A percentile compares a stretch with the other conserved stretches of the same genome.
Evolutionary conservation across 306 rosid genomes (phyloP).

Genomic region (Oxytropis ochrocephala): DNA sequence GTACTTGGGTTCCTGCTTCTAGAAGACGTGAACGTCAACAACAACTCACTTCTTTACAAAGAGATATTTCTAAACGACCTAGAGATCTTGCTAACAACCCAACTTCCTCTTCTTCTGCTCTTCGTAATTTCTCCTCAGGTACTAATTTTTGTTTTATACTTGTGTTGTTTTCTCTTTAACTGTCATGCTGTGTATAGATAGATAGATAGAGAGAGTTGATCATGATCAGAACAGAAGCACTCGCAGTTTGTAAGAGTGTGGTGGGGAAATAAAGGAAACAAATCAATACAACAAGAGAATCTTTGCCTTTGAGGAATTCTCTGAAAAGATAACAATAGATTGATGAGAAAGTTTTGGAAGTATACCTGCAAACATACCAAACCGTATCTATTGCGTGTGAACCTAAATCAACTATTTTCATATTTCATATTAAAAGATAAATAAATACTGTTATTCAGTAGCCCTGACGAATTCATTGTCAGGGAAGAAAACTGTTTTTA

Average conservation of each 20-base stretch:
- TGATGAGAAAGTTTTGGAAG: constrained; percentile 38
- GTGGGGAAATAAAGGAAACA: constrained; percentile 1
- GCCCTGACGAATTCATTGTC: constrained; percentile 43
- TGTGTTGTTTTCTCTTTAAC: not conserved
- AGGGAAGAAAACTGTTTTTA: constrained; percentile 35
- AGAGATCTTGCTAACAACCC: not conserved
- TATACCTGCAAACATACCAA: constrained; percentile 15
- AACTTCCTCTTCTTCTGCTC: constrained; percentile 30
- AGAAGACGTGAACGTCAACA: constrained; percentile 73
- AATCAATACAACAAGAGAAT: not conserved
- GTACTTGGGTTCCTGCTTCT: constrained; percentile 94
- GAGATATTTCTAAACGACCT: constrained; percentile 33
- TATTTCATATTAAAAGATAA: constrained; percentile 13
- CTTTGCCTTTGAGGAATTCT: constrained; percentile 26
- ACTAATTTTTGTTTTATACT: not conserved
- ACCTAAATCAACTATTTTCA: constrained; percentile 19
- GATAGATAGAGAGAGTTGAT: not conserved
- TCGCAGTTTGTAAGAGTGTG: constrained; percentile 25
- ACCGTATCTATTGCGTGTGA: constrained; percentile 59
- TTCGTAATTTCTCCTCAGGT: constrained; percentile 37
- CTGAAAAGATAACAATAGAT: constrained; percentile 25
- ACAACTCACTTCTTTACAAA: constrained; percentile 27
- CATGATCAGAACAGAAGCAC: constrained; percentile 7
- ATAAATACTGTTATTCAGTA: constrained; percentile 44
- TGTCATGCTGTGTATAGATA: not conserved